phyloP scores from a whole-genome alignment of 1,284 basidiomycete genomes.

The Anthracocystis panici-leucophaei region DNA sequence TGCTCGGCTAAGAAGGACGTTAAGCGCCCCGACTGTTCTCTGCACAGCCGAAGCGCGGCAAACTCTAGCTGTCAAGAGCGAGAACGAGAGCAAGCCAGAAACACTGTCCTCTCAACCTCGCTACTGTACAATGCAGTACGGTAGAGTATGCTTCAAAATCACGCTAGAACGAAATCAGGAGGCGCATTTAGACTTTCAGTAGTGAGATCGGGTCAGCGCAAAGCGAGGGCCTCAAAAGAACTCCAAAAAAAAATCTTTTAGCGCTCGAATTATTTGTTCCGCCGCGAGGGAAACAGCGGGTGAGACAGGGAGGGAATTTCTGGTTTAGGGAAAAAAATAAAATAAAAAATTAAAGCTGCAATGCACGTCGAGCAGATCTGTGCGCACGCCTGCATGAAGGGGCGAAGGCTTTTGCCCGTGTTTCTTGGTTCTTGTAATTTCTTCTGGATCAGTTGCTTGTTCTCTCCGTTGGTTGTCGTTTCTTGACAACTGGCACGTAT shows the following conservation, averaged over 20 bases:
- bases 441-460: slow-evolving; percentile 2
- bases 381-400: slow-evolving; percentile 38
- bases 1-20: no score
- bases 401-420: slow-evolving; percentile 2
- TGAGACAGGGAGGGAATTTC: no score
- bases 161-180: slow-evolving; percentile 1
- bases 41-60: no score
- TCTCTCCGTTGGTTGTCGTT: no score
- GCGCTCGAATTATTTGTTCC: neutral
- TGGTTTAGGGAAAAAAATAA: slow-evolving; percentile 9
- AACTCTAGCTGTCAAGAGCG: no score
- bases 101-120: neutral
- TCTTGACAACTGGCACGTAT: neutral
- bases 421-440: slow-evolving; percentile 7
- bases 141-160: neutral
- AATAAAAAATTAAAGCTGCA: neutral
- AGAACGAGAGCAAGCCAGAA: no score
- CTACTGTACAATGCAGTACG: neutral
- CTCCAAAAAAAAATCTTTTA: slow-evolving; percentile 1
- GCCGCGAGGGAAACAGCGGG: neutral
- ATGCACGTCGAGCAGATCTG: slow-evolving; percentile 44
- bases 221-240: slow-evolving; percentile 9
- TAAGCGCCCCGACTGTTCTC: no score
- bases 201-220: neutral
- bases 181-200: neutral